A percentile compares a stretch with the other conserved stretches of the same genome.
phyloP scores from a whole-genome alignment of 2,329 filamentous ascomycete species.

The Orbilia quercus region DNA sequence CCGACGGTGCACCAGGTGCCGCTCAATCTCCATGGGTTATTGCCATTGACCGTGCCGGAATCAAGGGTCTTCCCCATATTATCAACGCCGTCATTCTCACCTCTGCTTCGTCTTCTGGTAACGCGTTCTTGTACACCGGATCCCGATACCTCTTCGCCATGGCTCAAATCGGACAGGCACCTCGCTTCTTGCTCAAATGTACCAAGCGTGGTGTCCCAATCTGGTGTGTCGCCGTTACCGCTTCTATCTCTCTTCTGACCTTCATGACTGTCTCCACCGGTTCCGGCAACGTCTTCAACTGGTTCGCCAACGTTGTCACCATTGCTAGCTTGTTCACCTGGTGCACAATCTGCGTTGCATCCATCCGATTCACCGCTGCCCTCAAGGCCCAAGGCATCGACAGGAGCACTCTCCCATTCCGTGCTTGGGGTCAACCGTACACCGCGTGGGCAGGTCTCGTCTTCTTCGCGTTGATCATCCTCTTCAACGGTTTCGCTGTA shows the following conservation, averaged over 20 bases:
- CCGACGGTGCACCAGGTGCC: conserved; percentile 61
- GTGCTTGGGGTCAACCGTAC: conserved; percentile 71
- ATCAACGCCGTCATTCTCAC: conserved; percentile 77
- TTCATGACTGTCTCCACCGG: conserved; percentile 62
- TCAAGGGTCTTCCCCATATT: conserved; percentile 70
- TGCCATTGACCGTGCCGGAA: conserved; percentile 66
- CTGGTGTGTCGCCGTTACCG: conserved; percentile 64
- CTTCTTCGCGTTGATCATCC: conserved; percentile 71
- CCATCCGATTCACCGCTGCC: conserved; percentile 71
- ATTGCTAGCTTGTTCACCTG: conserved; percentile 72
- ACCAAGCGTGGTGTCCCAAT: conserved; percentile 73
- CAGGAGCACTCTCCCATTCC: conserved; percentile 67
- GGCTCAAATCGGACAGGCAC: conserved; percentile 74
- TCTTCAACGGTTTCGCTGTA: conserved; percentile 80
- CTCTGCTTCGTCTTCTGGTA: conserved; percentile 71
- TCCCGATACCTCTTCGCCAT: conserved; percentile 69
- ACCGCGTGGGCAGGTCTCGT: conserved; percentile 72
- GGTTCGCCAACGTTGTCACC: conserved; percentile 78
- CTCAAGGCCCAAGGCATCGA: conserved; percentile 69
- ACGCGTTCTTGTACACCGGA: conserved; percentile 68
- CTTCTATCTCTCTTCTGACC: conserved; percentile 64
- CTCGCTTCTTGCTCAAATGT: conserved; percentile 71
- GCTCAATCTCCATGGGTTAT: conserved; percentile 69
- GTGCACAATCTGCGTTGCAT: conserved; percentile 71
- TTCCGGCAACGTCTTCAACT: conserved; percentile 70